Evolutionary conservation across 1,284 basidiomycete species (phyloP).

Genomic region (Malassezia nana): DNA sequence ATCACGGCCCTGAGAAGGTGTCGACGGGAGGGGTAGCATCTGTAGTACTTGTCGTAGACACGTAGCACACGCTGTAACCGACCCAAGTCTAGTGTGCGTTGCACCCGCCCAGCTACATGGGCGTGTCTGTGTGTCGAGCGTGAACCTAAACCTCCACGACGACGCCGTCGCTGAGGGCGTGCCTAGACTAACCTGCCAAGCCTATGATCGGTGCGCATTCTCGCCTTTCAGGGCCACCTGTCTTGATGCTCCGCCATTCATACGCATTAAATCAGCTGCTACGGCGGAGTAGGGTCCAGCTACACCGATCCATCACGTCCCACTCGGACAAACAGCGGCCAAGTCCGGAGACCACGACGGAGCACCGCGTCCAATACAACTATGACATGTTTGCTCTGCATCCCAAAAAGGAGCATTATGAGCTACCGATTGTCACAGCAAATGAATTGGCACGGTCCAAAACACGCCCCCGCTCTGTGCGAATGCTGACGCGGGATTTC

Average conservation of each 20-base stretch:
- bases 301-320: background rate
- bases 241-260: background rate
- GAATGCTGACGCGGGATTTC: slow-evolving; percentile 91
- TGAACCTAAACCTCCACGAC: background rate
- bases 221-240: background rate
- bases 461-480: slow-evolving; percentile 61
- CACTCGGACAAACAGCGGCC: background rate
- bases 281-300: background rate
- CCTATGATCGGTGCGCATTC: background rate
- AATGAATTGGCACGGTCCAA: slow-evolving; percentile 19
- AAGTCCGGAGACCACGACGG: background rate
- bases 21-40: too few relatives aligned
- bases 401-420: slow-evolving; percentile 30
- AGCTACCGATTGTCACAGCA: slow-evolving; percentile 33
- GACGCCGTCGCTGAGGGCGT: background rate
- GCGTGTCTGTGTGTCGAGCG: background rate
- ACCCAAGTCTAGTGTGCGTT: background rate
- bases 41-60: background rate
- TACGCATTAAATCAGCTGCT: background rate
- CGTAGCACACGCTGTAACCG: background rate
- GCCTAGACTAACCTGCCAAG: background rate
- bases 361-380: slow-evolving; percentile 45
- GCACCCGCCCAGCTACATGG: background rate
- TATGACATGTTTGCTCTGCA: slow-evolving; percentile 38
- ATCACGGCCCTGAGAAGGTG: too few relatives aligned